These are phyloP conservation scores for Orbilia oligospora DNA, from an alignment of 2,329 filamentous ascomycete species.

Conservation along the genomic window DNA sequence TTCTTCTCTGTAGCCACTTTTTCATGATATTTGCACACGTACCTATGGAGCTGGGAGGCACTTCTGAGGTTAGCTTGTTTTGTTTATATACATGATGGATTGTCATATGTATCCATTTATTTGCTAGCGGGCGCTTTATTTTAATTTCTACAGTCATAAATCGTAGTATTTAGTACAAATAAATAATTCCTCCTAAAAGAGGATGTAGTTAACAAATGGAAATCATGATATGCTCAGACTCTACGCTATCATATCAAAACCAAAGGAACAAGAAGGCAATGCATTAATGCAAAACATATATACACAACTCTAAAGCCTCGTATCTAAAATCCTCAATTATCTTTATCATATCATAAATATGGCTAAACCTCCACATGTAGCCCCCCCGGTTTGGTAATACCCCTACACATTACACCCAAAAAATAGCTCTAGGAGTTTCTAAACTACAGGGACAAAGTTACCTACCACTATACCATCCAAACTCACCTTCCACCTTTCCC, in stretches of 20 bases:
- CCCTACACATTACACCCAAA: background rate
- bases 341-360: background rate
- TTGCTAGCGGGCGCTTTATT: background rate
- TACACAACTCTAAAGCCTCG: background rate
- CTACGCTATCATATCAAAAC: background rate
- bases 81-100: no score
- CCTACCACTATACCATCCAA: conserved; percentile 46
- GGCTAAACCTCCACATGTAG: background rate
- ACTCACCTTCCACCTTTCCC: conserved; percentile 52
- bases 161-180: background rate
- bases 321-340: background rate
- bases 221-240: background rate
- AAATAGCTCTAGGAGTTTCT: background rate
- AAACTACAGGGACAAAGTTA: conserved; percentile 52
- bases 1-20: background rate
- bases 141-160: background rate
- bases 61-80: background rate
- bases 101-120: background rate
- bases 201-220: background rate
- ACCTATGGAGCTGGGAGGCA: background rate
- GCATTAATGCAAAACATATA: conserved; percentile 1
- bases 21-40: background rate
- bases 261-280: background rate
- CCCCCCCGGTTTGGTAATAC: background rate
- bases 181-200: background rate